Evolutionary conservation across 768 basidiomycete genomes (phyloP).

Genomic region (Collybiopsis confluens): DNA sequence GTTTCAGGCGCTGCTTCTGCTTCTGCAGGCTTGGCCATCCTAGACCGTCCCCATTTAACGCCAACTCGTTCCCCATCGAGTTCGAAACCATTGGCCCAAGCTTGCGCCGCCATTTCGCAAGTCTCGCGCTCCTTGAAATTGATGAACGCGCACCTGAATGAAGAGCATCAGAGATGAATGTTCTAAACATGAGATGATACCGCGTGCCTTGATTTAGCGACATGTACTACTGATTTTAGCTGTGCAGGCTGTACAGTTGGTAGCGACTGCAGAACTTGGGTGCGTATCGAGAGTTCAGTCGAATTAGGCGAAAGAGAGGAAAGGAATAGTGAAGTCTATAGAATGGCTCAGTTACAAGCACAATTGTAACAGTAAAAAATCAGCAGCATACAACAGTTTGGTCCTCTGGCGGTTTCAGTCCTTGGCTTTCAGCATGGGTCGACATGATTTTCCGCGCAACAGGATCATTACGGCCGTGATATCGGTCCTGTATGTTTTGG

Average conservation of each 20-base stretch:
- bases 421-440: slow-evolving; percentile 74
- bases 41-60: slow-evolving; percentile 89
- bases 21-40: slow-evolving; percentile 32
- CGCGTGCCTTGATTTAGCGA: slow-evolving; percentile 69
- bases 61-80: slow-evolving; percentile 69
- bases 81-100: slow-evolving; percentile 89
- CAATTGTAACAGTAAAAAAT: background rate
- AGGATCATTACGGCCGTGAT: slow-evolving; percentile 89
- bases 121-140: slow-evolving; percentile 81
- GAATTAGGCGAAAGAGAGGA: slow-evolving; percentile 67
- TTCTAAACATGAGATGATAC: background rate
- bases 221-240: slow-evolving; percentile 81
- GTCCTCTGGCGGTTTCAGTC: slow-evolving; percentile 89
- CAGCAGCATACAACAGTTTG: slow-evolving; percentile 62
- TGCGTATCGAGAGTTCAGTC: slow-evolving; percentile 71
- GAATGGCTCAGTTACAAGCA: background rate
- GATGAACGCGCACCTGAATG: slow-evolving; percentile 82
- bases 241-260: slow-evolving; percentile 59
- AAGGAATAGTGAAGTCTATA: slow-evolving; percentile 82
- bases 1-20: slow-evolving; percentile 16
- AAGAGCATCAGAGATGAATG: slow-evolving; percentile 2
- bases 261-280: slow-evolving; percentile 63
- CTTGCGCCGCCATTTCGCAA: slow-evolving; percentile 87
- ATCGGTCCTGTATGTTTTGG: slow-evolving; percentile 93
- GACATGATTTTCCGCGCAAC: slow-evolving; percentile 89